These are phyloP conservation scores for Talaromyces pinophilus DNA, from an alignment of 2,329 filamentous ascomycete genomes.

Conservation along the genomic window DNA sequence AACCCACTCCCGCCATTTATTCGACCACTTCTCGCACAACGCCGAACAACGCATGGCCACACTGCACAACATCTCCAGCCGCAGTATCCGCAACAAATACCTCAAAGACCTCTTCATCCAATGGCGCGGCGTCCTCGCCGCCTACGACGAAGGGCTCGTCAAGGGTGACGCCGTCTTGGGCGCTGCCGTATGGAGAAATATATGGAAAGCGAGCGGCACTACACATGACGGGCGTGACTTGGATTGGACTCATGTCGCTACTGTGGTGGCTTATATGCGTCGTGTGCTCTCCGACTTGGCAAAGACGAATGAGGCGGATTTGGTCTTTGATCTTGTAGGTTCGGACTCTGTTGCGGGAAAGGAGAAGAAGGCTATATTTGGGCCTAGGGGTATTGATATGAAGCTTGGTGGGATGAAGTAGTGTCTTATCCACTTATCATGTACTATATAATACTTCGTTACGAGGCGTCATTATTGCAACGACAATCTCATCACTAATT, in stretches of 20 bases:
- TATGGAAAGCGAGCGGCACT: slow-evolving; percentile 73
- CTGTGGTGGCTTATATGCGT: slow-evolving; percentile 65
- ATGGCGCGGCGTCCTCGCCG: slow-evolving; percentile 83
- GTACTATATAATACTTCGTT: slow-evolving; percentile 6
- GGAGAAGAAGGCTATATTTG: slow-evolving; percentile 38
- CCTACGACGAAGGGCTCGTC: slow-evolving; percentile 54
- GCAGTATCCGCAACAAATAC: slow-evolving; percentile 60
- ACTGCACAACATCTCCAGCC: slow-evolving; percentile 52
- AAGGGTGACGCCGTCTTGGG: slow-evolving; percentile 51
- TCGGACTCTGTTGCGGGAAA: slow-evolving; percentile 33
- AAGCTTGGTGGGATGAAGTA: slow-evolving; percentile 23
- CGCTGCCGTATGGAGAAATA: slow-evolving; percentile 85
- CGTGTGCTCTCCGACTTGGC: slow-evolving; percentile 58
- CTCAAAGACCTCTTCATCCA: slow-evolving; percentile 88
- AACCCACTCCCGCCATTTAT: slow-evolving; percentile 83
- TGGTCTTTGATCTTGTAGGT: slow-evolving; percentile 53
- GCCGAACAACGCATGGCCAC: slow-evolving; percentile 70
- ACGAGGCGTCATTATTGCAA: background rate
- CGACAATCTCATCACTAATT: slow-evolving; percentile 6
- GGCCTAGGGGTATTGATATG: slow-evolving; percentile 39
- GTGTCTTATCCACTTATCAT: background rate
- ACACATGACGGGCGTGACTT: slow-evolving; percentile 49
- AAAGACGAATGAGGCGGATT: slow-evolving; percentile 54
- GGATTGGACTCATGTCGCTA: slow-evolving; percentile 61
- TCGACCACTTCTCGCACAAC: slow-evolving; percentile 78